These are phyloP conservation scores for Anastatica hierochuntica DNA, from an alignment of 345 rosid genomes.

Conservation along the genomic window DNA sequence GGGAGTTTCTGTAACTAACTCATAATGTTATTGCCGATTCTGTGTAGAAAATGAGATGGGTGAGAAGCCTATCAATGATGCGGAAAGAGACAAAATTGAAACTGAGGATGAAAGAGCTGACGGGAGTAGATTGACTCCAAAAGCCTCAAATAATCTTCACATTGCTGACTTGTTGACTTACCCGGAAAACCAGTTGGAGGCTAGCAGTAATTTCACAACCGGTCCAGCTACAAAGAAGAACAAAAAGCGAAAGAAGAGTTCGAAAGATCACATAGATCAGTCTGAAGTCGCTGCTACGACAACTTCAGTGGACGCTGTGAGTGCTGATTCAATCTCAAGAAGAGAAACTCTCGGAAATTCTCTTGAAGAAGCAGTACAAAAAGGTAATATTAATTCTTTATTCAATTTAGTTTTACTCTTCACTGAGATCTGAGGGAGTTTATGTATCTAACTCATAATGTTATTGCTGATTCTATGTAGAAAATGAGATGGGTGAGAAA, in stretches of 20 bases:
- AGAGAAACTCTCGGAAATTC: not conserved
- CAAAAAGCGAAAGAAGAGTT: conserved; percentile 5
- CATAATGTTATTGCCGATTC: not conserved
- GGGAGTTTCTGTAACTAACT: not conserved
- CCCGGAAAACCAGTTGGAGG: not conserved
- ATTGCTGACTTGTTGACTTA: not conserved
- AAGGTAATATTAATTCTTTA: not conserved
- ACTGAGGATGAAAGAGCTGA: not conserved
- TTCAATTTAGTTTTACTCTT: not conserved
- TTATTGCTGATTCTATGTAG: conserved; percentile 11
- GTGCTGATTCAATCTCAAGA: not conserved
- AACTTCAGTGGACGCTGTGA: not conserved
- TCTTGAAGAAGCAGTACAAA: not conserved
- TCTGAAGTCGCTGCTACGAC: not conserved
- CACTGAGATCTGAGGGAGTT: not conserved
- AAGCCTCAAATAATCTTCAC: not conserved
- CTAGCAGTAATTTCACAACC: conserved; percentile 3
- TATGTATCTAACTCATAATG: not conserved
- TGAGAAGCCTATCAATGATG: not conserved
- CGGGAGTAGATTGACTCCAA: not conserved
- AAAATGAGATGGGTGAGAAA: not conserved
- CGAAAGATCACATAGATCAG: conserved; percentile 5
- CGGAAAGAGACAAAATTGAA: no score
- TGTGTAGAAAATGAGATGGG: conserved; percentile 3
- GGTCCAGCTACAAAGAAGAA: conserved; percentile 7